Evolutionary conservation across 257 asterid species (phyloP).

Genomic region (Mentha longifolia): DNA sequence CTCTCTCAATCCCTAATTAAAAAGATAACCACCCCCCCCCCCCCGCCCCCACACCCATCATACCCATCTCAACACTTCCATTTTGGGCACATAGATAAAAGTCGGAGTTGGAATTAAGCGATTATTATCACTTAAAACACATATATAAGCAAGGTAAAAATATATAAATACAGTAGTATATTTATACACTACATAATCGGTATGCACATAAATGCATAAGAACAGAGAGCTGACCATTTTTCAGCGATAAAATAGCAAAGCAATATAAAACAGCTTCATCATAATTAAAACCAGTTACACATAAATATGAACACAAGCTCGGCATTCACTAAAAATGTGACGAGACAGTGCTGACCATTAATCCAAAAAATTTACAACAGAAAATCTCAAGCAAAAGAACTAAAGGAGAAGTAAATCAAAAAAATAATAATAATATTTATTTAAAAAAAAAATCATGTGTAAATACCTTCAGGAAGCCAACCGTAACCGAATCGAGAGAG

Average conservation of each 20-base stretch:
- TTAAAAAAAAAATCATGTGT: neutral
- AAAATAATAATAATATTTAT: neutral
- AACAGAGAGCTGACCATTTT: neutral
- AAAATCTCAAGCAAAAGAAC: neutral
- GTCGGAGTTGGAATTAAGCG: neutral
- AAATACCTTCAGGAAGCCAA: conserved; percentile 87
- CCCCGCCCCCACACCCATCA: too few relatives aligned
- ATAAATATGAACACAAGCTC: neutral
- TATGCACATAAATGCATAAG: conserved; percentile 13
- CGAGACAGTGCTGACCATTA: neutral
- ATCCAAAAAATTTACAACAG: neutral
- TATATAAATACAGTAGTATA: too few relatives aligned
- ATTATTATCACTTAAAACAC: neutral
- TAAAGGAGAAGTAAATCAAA: neutral
- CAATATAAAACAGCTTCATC: neutral
- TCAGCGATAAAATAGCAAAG: conserved; percentile 1
- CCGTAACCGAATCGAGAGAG: conserved; percentile 68
- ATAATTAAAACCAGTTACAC: neutral
- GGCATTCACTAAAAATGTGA: too few relatives aligned
- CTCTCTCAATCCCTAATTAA: too few relatives aligned
- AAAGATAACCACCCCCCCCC: too few relatives aligned
- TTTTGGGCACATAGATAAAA: conserved; percentile 1
- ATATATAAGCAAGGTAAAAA: neutral
- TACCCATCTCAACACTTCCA: neutral
- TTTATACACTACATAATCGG: neutral